phyloP scores from a whole-genome alignment of 2,329 filamentous ascomycete genomes.

The Colletotrichum nymphaeae region DNA sequence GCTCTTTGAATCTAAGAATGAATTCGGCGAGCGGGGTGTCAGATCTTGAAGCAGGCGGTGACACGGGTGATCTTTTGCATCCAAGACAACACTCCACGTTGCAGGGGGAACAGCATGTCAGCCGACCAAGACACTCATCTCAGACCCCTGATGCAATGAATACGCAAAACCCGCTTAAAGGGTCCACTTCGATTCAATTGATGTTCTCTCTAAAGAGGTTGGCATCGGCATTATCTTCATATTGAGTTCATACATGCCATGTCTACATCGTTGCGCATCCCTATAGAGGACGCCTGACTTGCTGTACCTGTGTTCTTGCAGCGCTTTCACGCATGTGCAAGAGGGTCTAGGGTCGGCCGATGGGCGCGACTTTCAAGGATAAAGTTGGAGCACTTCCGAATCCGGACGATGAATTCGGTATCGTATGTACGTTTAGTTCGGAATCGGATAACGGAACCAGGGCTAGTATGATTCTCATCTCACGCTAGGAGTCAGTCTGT shows the following conservation, averaged over 20 bases:
- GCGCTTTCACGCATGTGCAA: not conserved
- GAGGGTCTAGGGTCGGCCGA: not conserved
- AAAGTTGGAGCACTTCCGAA: constrained; percentile 12
- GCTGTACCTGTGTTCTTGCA: not conserved
- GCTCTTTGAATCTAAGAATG: not conserved
- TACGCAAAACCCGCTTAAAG: not conserved
- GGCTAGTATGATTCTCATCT: constrained; percentile 2
- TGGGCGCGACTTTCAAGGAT: not conserved
- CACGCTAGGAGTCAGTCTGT: constrained; percentile 19
- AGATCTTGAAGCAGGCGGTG: not conserved
- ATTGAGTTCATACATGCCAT: not conserved
- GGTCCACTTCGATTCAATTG: not conserved
- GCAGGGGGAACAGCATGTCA: not conserved
- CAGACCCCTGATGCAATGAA: not conserved
- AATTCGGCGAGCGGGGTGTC: not conserved
- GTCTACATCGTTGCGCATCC: not conserved
- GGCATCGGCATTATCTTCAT: not conserved
- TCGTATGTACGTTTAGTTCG: not conserved
- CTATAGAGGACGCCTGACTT: not conserved
- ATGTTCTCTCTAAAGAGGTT: not conserved
- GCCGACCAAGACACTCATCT: not conserved
- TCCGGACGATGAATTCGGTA: constrained; percentile 28
- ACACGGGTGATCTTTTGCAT: not conserved
- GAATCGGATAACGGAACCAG: constrained; percentile 15
- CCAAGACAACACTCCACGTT: constrained; percentile 10